Conservation (phyloP, 805 yeast genomes). For the Metschnikowia reukaufii region DNA sequence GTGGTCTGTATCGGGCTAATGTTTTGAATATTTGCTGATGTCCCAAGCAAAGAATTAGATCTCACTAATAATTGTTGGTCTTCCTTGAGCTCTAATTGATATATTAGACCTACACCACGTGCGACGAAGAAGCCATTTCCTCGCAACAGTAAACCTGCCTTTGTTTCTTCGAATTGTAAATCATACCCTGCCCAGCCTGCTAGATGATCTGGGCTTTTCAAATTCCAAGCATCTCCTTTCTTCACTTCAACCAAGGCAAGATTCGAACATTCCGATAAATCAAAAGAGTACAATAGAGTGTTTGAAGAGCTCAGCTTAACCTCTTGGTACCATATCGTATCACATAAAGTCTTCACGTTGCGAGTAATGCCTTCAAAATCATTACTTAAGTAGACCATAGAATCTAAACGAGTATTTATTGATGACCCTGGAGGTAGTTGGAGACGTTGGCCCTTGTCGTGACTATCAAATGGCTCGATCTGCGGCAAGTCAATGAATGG, state of each 20-base stretch:
- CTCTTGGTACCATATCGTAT: constrained; percentile 14
- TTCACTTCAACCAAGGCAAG: constrained; percentile 6
- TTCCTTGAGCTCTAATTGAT: constrained; percentile 4
- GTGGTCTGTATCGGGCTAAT: not conserved
- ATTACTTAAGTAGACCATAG: constrained; percentile 8
- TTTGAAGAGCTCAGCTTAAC: constrained; percentile 10
- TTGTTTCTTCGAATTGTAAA: constrained; percentile 1
- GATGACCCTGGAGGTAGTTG: constrained; percentile 13
- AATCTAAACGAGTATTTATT: constrained; percentile 10
- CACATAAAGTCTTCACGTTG: constrained; percentile 7
- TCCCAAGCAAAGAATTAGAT: constrained; percentile 2
- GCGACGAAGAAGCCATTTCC: constrained; percentile 12
- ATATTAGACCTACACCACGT: constrained; percentile 8
- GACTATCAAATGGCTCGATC: constrained; percentile 9
- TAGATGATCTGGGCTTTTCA: constrained; percentile 3
- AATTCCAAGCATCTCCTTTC: constrained; percentile 10
- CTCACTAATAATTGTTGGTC: constrained; percentile 4
- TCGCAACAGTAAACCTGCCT: not conserved
- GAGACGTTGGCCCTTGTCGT: constrained; percentile 7
- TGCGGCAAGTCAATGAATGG: constrained; percentile 17
- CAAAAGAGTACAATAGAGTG: constrained; percentile 12
- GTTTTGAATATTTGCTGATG: not conserved
- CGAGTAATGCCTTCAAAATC: constrained; percentile 5
- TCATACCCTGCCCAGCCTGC: constrained; percentile 18
- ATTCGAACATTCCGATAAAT: constrained; percentile 2